Evolutionary conservation across 208 protist species (phyloP).

Genomic region (Trypanosoma vivax): DNA sequence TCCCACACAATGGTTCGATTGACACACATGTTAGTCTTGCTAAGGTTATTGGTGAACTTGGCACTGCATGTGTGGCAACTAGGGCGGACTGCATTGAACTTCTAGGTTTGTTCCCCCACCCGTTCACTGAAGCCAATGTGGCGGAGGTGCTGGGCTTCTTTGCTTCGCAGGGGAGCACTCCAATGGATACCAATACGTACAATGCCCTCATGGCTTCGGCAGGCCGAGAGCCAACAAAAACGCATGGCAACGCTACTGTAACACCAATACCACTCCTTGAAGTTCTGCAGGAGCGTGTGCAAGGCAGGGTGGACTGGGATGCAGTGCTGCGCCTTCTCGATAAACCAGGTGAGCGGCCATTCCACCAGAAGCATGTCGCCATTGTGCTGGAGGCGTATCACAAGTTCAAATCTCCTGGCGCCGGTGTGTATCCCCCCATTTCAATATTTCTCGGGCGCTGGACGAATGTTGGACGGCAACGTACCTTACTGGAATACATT

Average conservation of each 20-base stretch:
- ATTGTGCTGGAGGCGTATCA: constrained; percentile 85
- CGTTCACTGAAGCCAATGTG: constrained; percentile 71
- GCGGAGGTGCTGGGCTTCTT: constrained; percentile 84
- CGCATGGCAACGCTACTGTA: constrained; percentile 45
- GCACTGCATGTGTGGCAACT: constrained; percentile 79
- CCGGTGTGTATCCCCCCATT: constrained; percentile 58
- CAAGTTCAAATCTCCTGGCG: constrained; percentile 52
- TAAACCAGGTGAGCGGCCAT: constrained; percentile 47
- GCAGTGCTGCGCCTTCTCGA: constrained; percentile 70
- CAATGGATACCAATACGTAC: constrained; percentile 71
- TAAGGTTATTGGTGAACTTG: constrained; percentile 72
- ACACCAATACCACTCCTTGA: constrained; percentile 72
- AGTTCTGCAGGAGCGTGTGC: constrained; percentile 38
- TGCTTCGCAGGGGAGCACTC: constrained; percentile 57
- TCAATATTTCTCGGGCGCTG: constrained; percentile 76
- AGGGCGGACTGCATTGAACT: constrained; percentile 71
- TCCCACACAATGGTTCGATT: constrained; percentile 17
- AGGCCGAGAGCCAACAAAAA: constrained; percentile 55
- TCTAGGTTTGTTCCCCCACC: constrained; percentile 68
- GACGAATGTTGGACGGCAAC: constrained; percentile 68
- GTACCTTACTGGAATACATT: constrained; percentile 74
- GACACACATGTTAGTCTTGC: constrained; percentile 61
- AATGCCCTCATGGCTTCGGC: constrained; percentile 59
- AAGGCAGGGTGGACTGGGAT: constrained; percentile 65
- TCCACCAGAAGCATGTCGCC: constrained; percentile 66